Evolutionary conservation across 805 yeast genomes (phyloP).

Genomic region (Kurtzmaniella fragi): DNA sequence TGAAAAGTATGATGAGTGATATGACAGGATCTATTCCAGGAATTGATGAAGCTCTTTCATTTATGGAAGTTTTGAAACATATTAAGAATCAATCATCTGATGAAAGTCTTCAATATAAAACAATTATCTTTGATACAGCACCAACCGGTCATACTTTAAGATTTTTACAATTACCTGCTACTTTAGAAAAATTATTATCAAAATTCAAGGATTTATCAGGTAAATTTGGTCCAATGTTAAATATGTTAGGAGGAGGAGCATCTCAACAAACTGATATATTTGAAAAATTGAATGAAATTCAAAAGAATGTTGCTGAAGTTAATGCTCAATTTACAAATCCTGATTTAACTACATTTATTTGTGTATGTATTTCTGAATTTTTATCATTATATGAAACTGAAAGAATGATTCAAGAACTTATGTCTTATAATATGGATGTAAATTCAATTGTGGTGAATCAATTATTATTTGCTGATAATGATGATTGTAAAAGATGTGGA

Average conservation of each 20-base stretch:
- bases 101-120: constrained; percentile 49
- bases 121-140: constrained; percentile 97
- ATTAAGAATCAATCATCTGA: constrained; percentile 63
- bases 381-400: constrained; percentile 95
- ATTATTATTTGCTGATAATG: constrained; percentile 78
- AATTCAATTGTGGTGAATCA: constrained; percentile 95
- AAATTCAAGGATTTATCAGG: constrained; percentile 85
- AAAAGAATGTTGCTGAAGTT: constrained; percentile 77
- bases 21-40: constrained; percentile 96
- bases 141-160: constrained; percentile 98
- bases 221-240: constrained; percentile 86
- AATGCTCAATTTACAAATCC: constrained; percentile 95
- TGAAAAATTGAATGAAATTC: constrained; percentile 72
- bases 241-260: constrained; percentile 67
- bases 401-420: constrained; percentile 93
- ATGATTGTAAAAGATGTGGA: constrained; percentile 81
- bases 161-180: constrained; percentile 90
- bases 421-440: constrained; percentile 93
- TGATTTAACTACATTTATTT: constrained; percentile 89
- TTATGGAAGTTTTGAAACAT: constrained; percentile 97
- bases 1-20: constrained; percentile 75
- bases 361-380: constrained; percentile 97
- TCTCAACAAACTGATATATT: constrained; percentile 62
- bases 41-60: constrained; percentile 95
- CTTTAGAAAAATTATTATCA: constrained; percentile 79